A percentile compares a stretch with the other conserved stretches of the same genome.
Conservation (phyloP, 2,329 filamentous ascomycete species). For the Calonectria crousiana region DNA sequence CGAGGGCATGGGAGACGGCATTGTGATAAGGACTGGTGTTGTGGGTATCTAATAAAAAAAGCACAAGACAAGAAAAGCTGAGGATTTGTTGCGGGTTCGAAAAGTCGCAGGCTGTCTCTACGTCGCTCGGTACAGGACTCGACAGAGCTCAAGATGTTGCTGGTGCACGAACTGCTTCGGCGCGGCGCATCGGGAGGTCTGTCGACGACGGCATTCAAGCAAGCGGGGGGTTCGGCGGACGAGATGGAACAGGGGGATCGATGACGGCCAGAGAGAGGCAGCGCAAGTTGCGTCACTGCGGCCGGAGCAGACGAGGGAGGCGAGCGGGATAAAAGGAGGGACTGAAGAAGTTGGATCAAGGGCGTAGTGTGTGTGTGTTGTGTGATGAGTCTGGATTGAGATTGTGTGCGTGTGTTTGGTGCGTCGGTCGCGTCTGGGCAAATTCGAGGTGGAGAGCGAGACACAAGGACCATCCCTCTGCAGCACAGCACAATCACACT, state of each 20-base stretch:
- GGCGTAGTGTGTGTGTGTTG: background rate
- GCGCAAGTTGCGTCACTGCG: background rate
- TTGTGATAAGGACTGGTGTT: conserved; percentile 19
- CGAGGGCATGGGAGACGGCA: conserved; percentile 37
- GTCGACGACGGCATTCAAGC: conserved; percentile 40
- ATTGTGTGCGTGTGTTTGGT: background rate
- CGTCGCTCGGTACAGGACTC: conserved; percentile 22
- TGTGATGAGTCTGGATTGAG: background rate
- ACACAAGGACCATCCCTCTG: background rate
- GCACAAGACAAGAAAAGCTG: background rate
- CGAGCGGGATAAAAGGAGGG: background rate
- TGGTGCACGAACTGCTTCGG: conserved; percentile 40
- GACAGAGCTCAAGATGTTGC: conserved; percentile 30
- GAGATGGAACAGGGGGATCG: background rate
- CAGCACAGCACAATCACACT: background rate
- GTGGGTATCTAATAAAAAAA: conserved; percentile 6
- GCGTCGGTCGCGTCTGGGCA: background rate
- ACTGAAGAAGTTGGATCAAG: conserved; percentile 1
- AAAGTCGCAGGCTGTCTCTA: background rate
- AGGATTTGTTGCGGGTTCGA: background rate
- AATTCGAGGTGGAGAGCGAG: conserved; percentile 10
- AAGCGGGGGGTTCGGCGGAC: conserved; percentile 11
- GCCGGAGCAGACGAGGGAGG: background rate
- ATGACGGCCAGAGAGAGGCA: background rate
- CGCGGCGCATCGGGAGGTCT: conserved; percentile 41